Evolutionary conservation across 2,329 filamentous ascomycete species (phyloP).

Genomic region (Plectosphaerella sp.): DNA sequence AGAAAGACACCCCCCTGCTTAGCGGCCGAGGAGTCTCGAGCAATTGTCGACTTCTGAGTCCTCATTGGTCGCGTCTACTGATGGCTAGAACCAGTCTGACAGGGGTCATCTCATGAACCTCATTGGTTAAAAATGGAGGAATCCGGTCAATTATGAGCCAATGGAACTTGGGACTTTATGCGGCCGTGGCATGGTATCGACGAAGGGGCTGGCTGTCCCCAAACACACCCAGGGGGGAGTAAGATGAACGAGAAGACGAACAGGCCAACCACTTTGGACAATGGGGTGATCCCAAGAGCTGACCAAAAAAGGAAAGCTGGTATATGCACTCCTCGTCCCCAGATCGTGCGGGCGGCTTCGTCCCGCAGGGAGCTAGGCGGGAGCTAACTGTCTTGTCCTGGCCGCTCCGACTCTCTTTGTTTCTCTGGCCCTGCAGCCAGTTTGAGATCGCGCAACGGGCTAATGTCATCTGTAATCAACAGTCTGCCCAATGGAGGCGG

Average conservation of each 20-base stretch:
- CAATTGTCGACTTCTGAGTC: slow-evolving; percentile 18
- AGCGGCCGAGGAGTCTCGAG: slow-evolving; percentile 27
- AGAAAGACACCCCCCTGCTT: slow-evolving; percentile 18
- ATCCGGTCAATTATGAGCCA: slow-evolving; percentile 6
- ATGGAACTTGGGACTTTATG: not conserved
- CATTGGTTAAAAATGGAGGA: slow-evolving; percentile 11
- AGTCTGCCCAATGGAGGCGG: not conserved
- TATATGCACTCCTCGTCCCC: not conserved
- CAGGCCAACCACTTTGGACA: not conserved
- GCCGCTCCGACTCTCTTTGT: not conserved
- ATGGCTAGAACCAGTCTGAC: slow-evolving; percentile 9
- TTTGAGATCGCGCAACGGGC: not conserved
- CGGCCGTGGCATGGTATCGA: no score
- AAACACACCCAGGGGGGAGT: no score
- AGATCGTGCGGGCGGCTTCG: not conserved
- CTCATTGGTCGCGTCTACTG: slow-evolving; percentile 22
- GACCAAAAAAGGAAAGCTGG: not conserved
- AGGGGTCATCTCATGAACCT: slow-evolving; percentile 1
- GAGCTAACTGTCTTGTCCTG: not conserved
- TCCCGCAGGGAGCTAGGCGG: not conserved
- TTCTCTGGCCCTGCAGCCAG: not conserved
- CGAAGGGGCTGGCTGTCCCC: not conserved
- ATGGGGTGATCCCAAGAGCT: not conserved
- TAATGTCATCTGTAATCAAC: not conserved
- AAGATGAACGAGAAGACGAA: not conserved